phyloP scores from a whole-genome alignment of 177 flowering plant genomes.

The Vitis hybrid region DNA sequence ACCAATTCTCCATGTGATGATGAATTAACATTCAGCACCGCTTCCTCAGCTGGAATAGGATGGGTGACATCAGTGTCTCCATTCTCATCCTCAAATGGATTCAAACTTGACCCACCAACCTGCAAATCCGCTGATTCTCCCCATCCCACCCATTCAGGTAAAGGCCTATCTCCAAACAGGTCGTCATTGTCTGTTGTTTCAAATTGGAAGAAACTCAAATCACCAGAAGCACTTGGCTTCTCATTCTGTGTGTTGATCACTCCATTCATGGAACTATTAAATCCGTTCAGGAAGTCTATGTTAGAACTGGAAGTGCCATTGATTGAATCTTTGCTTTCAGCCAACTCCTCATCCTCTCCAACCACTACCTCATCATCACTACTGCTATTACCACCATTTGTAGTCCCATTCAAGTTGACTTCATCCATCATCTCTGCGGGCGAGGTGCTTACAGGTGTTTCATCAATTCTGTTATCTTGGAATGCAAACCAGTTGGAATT shows the following conservation, averaged over 20 bases:
- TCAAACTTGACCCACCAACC: conserved; percentile 57
- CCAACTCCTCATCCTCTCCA: conserved; percentile 76
- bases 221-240: conserved; percentile 34
- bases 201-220: conserved; percentile 39
- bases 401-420: conserved; percentile 56
- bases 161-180: conserved; percentile 52
- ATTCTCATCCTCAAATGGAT: conserved; percentile 49
- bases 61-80: conserved; percentile 14
- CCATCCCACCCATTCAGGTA: conserved; percentile 90
- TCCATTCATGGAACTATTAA: conserved; percentile 18
- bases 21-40: conserved; percentile 16
- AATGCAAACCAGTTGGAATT: conserved; percentile 98
- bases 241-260: conserved; percentile 21
- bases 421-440: conserved; percentile 65
- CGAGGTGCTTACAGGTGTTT: conserved; percentile 51
- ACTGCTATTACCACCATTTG: conserved; percentile 61
- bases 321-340: conserved; percentile 35
- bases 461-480: conserved; percentile 68
- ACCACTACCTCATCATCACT: conserved; percentile 94
- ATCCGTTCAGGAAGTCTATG: conserved; percentile 19
- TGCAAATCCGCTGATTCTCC: conserved; percentile 55
- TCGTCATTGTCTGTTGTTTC: conserved; percentile 45
- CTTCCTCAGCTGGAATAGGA: conserved; percentile 22
- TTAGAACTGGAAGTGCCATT: conserved; percentile 43
- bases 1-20: conserved; percentile 34